Base-by-base conservation (phyloP, 768 basidiomycete species). In the Daedalea quercina region DNA sequence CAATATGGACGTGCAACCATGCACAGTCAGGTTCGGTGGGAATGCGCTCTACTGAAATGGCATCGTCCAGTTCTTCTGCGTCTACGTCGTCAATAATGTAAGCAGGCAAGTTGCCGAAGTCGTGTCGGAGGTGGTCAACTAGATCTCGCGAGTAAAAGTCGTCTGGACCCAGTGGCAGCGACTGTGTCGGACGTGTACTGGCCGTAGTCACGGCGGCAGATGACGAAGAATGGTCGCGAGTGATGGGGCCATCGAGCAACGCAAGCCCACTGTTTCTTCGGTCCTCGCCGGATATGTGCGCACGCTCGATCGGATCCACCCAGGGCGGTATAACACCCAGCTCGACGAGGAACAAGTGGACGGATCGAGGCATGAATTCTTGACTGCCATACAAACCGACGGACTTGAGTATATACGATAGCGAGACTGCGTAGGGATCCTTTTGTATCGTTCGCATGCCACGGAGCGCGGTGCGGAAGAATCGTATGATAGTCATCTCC, bases 21-120 rank as follows among this genome's bases (percentile, higher is more conserved):
- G 70, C 64, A 19, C 67, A 74, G 15, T 74, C 78, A 1, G 81
- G 79, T 45, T 87, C 81, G 3, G 70, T 69, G 3, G 77, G 73
- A 28, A 85, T 75, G n/a, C 69, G 63, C 57, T 95, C 89, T 26
- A 97, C 63, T 1, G 94, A 94, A 28, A 99, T 61, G 2, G 93
- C 96, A 65, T 99, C 96, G 64, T 99, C 96, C 20, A 98, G 76
- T 63, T 99, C 96, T 60, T 86, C 69, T 0, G 96, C 94, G 7
- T 61, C 64, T 0, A 73, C 57, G 54, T 91, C 89, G 62, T 99
- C 96, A 51, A 99, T 84, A 19, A 94, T 85, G 65, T 85, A 98
- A 3, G 92, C 90, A 0, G 80, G 81, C 56, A 86, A 63, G 55
- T 84, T 63, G 23, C 89, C 91, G 67, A 93, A 95, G 66, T 97